A percentile compares a stretch with the other conserved stretches of the same genome.
These are phyloP conservation scores for Diaporthe nobilis DNA, from an alignment of 2,329 filamentous ascomycete species.

Conservation along the genomic window DNA sequence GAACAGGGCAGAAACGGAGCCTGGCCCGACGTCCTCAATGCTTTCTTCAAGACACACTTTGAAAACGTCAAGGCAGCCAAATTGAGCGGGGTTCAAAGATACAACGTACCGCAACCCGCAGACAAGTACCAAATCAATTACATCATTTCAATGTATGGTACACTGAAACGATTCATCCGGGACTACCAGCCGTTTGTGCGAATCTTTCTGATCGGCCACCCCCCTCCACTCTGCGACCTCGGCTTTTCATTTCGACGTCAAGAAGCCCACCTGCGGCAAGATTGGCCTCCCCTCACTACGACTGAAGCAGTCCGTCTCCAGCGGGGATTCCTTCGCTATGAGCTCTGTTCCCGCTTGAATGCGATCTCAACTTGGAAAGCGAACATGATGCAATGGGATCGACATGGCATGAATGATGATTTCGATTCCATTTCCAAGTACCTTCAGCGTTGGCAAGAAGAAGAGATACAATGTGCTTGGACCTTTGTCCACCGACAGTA, in stretches of 20 bases:
- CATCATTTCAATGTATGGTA: not conserved
- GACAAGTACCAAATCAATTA: not conserved
- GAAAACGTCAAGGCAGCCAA: not conserved
- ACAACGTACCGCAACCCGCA: not conserved
- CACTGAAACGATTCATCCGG: not conserved
- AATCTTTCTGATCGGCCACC: accelerated
- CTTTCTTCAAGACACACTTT: not conserved
- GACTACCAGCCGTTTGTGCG: not conserved
- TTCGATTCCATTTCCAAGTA: accelerated
- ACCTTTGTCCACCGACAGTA: too few relatives aligned
- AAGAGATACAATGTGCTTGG: too few relatives aligned
- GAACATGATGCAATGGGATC: too few relatives aligned
- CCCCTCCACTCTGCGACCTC: not conserved
- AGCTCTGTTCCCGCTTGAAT: not conserved
- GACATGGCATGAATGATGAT: too few relatives aligned
- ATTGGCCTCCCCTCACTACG: not conserved
- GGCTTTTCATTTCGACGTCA: not conserved
- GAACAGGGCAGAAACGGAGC: too few relatives aligned
- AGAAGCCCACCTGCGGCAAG: not conserved
- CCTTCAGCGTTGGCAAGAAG: not conserved
- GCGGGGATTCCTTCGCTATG: not conserved
- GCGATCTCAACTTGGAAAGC: accelerated
- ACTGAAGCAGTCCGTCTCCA: not conserved
- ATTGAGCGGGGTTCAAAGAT: not conserved
- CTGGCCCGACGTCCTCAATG: accelerated